Base-by-base conservation (phyloP, 805 yeast genomes). In the Kluyveromyces lactis region DNA sequence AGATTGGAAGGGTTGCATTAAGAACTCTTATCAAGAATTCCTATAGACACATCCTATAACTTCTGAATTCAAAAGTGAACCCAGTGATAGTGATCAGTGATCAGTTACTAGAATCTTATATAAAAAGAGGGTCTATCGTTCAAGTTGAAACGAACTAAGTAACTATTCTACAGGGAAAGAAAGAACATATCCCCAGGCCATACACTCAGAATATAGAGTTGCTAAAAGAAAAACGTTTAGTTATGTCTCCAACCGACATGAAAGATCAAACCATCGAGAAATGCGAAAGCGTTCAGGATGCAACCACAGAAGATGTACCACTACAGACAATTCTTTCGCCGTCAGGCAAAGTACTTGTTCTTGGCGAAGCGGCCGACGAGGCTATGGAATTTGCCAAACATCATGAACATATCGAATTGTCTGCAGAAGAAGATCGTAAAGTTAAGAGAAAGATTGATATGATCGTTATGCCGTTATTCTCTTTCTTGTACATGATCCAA, bases 381-480 rank as follows among this genome's bases (percentile, higher is more conserved):
- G 77, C 77, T 9, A 63, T 71, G 71, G 44, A 51, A 29, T 47
- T 64, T 33, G 72, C 70, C 8, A 39, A 62, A 33, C 61, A 62
- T 30, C 49, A 64, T 18, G 58, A 55, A 38, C 56, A 43, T 12
- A 41, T 65, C 13, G 51, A 38, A 9, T 37, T 64, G 8, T 62
- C 58, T 2, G 55, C 54, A 33, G 62, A 54, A 47, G 61, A 53
- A 38, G 68, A 60, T 35, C 55, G 53, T 37, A 56, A 49, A 41
- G 52, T 70, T 31, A 49, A 63, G 44, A 51, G 75, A 49, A 79
- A 77, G 49, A 69, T 75, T 18, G 83, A 78, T 51, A 32, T 67
- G 15, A 67, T 56, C 43, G 45, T 78, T 45, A 56, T 74, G 49
- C 78, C 83, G 1, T 42, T 76, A 38, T 62, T 77, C 58, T 68